These are phyloP conservation scores for Aspergillus conjunctus DNA, from an alignment of 495 filamentous ascomycete species.

Conservation along the genomic window DNA sequence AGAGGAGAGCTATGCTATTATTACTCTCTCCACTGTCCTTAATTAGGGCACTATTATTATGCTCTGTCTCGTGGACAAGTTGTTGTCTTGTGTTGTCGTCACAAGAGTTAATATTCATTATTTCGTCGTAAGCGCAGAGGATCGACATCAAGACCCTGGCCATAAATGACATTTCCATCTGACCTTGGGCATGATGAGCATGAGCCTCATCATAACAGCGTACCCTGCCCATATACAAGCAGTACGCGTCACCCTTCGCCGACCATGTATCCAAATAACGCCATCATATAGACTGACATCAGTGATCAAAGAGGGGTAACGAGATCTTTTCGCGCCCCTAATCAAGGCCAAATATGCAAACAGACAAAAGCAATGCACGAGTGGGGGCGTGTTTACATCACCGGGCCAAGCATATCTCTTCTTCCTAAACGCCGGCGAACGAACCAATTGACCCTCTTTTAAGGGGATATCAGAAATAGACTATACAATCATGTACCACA, in stretches of 20 bases:
- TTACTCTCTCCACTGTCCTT: neutral
- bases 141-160: too few species aligned
- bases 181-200: too few species aligned
- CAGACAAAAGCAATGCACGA: neutral
- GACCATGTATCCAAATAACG: neutral
- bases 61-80: neutral
- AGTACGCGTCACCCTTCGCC: neutral
- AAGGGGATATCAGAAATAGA: conserved; percentile 12
- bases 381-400: neutral
- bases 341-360: neutral
- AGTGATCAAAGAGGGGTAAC: neutral
- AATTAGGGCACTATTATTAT: neutral
- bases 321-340: neutral
- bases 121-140: neutral
- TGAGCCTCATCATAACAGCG: too few species aligned
- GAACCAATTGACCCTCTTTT: neutral
- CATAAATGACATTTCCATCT: too few species aligned
- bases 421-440: too few species aligned
- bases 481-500: conserved; percentile 9
- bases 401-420: neutral
- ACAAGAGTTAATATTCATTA: neutral
- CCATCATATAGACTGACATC: neutral
- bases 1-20: neutral
- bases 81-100: neutral
- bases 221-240: neutral